Base-by-base conservation (phyloP, 345 rosid genomes). In the Melaleuca quinquenervia region DNA sequence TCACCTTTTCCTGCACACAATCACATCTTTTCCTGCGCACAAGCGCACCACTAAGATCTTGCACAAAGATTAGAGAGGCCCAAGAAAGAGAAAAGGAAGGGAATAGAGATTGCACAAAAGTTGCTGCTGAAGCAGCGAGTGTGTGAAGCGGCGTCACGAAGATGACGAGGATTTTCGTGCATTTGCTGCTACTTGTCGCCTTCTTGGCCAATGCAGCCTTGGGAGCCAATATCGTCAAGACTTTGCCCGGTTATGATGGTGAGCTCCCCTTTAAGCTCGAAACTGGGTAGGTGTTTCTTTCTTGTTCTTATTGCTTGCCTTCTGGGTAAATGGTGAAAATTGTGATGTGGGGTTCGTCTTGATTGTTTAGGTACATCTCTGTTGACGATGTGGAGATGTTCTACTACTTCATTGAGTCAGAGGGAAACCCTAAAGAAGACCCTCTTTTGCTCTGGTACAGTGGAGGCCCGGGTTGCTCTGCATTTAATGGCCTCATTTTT, bases 391-490 rank as follows among this genome's bases (percentile, higher is more conserved):
- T 75, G 12, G 90, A 89, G 83, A 27, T 88, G 50, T 88, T 87
- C 86, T 91, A 89, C 60, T 90, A 86, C 85, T 88, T 89, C 76
- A 82, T 91, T 8, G 90, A 87, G 70, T 86, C 93, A 0, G 88
- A 90, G 60, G 78, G 91, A 32, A 84, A 83, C 32, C 90, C 93
- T 1, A 50, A 75, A 49, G 85, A 85, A 41, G 93, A 91, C 87
- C 90, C 93, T 86, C 82, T 91, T 6, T 0, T 90, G 87, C 87
- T 90, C 41, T 90, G 90, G 90, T 84, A 87, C 51, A 90, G 87
- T 21, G 91, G 93, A 15, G 93, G 90, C 50, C 93, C 93, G 49
- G 91, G 93, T 26, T 91, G 93, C 54, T 90, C 93, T 86, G 89
- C 87, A 11, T 55, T 88, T 78, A 83, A 83, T 60, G 90, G 88